phyloP scores from a whole-genome alignment of 2,329 filamentous ascomycete species.

The Gyromitra esculenta region DNA sequence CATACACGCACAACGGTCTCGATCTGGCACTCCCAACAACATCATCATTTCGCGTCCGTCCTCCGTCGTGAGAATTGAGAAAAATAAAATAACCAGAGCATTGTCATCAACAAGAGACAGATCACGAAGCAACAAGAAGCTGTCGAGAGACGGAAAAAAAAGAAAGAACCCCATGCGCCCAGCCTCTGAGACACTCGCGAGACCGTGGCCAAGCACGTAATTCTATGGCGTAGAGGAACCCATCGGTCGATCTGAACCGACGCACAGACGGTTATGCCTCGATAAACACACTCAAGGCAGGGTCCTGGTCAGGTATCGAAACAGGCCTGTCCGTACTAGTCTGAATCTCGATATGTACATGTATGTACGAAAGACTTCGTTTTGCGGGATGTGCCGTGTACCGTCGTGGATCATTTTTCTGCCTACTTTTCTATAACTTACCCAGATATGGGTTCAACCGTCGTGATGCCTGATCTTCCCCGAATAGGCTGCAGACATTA shows the following conservation, averaged over 20 bases:
- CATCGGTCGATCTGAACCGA: slow-evolving; percentile 49
- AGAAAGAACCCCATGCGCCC: slow-evolving; percentile 33
- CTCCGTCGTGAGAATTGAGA: slow-evolving; percentile 30
- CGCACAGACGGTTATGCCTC: slow-evolving; percentile 46
- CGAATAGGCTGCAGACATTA: slow-evolving; percentile 32
- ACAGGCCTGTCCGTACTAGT: slow-evolving; percentile 45
- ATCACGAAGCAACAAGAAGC: slow-evolving; percentile 30
- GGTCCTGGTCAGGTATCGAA: slow-evolving; percentile 41
- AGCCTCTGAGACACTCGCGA: slow-evolving; percentile 38
- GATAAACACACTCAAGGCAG: slow-evolving; percentile 31
- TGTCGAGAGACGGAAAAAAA: slow-evolving; percentile 5
- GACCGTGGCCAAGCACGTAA: slow-evolving; percentile 46
- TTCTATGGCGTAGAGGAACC: slow-evolving; percentile 48
- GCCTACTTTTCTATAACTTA: slow-evolving; percentile 48
- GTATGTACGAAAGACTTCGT: slow-evolving; percentile 18
- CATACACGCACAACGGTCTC: slow-evolving; percentile 38
- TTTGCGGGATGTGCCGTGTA: slow-evolving; percentile 45
- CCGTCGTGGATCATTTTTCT: slow-evolving; percentile 49
- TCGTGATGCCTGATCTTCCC: slow-evolving; percentile 39
- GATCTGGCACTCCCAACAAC: slow-evolving; percentile 46
- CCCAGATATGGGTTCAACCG: slow-evolving; percentile 48
- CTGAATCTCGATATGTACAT: slow-evolving; percentile 32
- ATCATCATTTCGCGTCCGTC: slow-evolving; percentile 21
- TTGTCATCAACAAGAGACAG: slow-evolving; percentile 40
- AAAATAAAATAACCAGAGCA: slow-evolving; percentile 22